phyloP scores from a whole-genome alignment of 148 eudicot species.

The Hydrangea macrophylla region DNA sequence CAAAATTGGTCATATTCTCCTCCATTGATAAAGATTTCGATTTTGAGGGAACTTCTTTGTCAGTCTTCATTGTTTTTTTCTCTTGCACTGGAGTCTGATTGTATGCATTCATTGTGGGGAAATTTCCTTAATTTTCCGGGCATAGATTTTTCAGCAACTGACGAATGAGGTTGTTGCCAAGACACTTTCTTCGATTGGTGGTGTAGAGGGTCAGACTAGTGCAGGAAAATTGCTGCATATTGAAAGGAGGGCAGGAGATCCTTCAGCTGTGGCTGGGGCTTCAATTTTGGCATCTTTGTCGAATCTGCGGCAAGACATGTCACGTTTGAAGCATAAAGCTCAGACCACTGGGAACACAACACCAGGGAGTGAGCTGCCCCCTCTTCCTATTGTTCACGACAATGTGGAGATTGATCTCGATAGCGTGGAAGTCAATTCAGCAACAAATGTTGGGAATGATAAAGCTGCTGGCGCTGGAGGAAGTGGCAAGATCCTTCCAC shows the following conservation, averaged over 20 bases:
- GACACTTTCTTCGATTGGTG: constrained; percentile 56
- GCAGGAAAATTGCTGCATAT: constrained; percentile 43
- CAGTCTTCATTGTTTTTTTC: background rate
- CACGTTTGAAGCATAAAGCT: constrained; percentile 55
- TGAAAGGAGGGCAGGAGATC: constrained; percentile 78
- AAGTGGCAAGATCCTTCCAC: constrained; percentile 46
- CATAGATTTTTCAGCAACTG: constrained; percentile 72
- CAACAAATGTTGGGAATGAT: constrained; percentile 52
- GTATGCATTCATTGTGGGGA: background rate
- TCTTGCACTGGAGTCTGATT: background rate
- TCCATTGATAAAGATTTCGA: too few species aligned
- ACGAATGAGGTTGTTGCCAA: constrained; percentile 45
- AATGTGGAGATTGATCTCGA: constrained; percentile 65
- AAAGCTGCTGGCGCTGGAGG: constrained; percentile 46
- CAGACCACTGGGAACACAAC: constrained; percentile 46
- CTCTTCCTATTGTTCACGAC: constrained; percentile 57
- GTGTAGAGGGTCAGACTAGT: constrained; percentile 46
- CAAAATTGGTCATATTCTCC: too few species aligned
- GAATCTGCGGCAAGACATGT: constrained; percentile 49
- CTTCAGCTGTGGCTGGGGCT: constrained; percentile 84
- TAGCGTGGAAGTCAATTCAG: constrained; percentile 66
- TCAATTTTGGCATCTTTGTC: constrained; percentile 85
- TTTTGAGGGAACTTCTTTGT: too few species aligned
- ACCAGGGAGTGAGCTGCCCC: constrained; percentile 50
- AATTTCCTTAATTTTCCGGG: constrained; percentile 32